These are phyloP conservation scores for Musa balbisiana DNA, from an alignment of 202 grass and related monocot genomes.

Conservation along the genomic window DNA sequence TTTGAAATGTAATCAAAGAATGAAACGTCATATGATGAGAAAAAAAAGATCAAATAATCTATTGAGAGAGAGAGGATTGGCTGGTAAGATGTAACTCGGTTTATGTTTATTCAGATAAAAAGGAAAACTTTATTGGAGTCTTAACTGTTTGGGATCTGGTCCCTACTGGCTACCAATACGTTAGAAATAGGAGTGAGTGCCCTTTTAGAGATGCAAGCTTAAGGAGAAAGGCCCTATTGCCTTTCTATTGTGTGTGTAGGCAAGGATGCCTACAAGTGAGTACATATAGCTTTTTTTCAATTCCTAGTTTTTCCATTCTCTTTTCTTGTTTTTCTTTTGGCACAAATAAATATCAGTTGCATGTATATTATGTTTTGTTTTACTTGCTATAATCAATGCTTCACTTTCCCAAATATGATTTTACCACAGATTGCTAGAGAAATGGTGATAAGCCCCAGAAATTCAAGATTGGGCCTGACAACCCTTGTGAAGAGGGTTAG, in stretches of 20 bases:
- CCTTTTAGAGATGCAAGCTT: not conserved
- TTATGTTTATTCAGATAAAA: no score
- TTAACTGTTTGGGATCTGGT: not conserved
- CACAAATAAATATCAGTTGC: no score
- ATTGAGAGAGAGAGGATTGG: no score
- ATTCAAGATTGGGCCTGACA: constrained; percentile 26
- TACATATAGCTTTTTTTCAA: not conserved
- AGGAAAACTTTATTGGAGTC: not conserved
- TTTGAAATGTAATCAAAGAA: no score
- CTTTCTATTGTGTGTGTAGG: not conserved
- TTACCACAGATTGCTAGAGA: constrained; percentile 28
- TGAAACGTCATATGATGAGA: no score
- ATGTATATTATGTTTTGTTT: not conserved
- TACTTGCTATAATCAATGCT: not conserved
- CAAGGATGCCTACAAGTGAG: not conserved
- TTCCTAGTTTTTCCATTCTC: not conserved
- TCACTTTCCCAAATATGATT: not conserved
- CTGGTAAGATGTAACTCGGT: no score
- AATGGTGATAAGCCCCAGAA: constrained; percentile 29
- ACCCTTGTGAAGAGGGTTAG: constrained; percentile 18
- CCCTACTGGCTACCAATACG: not conserved
- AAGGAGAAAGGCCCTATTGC: not conserved
- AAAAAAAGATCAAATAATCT: no score
- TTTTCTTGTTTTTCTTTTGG: not conserved
- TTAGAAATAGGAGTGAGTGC: not conserved